Base-by-base conservation (phyloP, 768 basidiomycete species). In the Nevesoporus exiguus region DNA sequence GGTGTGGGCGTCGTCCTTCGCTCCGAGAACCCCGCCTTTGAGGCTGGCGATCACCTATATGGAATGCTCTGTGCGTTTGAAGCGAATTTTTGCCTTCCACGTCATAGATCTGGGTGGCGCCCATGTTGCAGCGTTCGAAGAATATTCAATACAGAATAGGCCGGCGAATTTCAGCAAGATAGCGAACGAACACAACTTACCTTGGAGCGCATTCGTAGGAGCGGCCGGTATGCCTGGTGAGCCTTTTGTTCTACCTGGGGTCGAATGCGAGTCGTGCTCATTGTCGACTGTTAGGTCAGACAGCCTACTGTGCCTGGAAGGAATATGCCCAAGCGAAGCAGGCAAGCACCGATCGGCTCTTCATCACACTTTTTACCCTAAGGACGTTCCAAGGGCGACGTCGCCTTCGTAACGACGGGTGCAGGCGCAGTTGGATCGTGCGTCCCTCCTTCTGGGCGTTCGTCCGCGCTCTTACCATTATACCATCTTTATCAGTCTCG, bases 261-360 rank as follows among this genome's bases (percentile, higher is more conserved):
- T n/a, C 22, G 17, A 36, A 29, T 5, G 11, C 17, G 17, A 31
- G 6, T 11, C 15, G 10, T 34, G 36, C 11, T 31, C 22, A 31
- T 8, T 11, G 15, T 22, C 47, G 5, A 36, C 14, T 45, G 29
- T 1, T 30, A 51, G 42, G 54, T 25, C 49, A 55, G 39, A 46
- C 52, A 41, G 56, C 43, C 24, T 49, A 54, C 19, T 46, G 48
- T 25, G 56, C 30, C 0, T 55, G 39, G 53, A 55, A 55, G 49
- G 54, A 55, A 43, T 55, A 19, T 25, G 48, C 48, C n/a, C 27
- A 37, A 5, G 49, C 43, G 17, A 55, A 46, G 15, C 11, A 46
- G 54, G 44, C 15, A 44, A 46, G 49, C 17, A 11, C n/a, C 5
- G 9, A 21, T 51, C 24, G 15, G 19, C 19, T 31, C 34, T 44